Conservation (phyloP, 2,329 filamentous ascomycete genomes). For the Xylaria sp. region DNA sequence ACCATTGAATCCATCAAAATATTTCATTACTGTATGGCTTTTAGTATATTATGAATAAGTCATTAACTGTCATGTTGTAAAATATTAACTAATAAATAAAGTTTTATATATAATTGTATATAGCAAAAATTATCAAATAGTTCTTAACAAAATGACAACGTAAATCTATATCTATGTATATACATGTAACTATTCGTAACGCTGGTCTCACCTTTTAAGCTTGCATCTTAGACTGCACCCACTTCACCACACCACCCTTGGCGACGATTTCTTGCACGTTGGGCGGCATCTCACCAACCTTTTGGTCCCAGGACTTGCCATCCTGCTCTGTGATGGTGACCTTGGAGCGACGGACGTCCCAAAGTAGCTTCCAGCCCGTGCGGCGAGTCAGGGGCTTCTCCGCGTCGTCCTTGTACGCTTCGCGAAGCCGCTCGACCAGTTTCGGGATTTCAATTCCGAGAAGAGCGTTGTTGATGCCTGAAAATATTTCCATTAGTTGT, state of each 20-base stretch:
- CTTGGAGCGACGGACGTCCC: conserved; percentile 75
- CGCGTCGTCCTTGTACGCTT: conserved; percentile 55
- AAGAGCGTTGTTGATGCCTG: conserved; percentile 80
- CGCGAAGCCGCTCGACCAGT: conserved; percentile 67
- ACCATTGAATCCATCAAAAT: no score
- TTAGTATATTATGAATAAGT: no score
- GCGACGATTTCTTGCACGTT: conserved; percentile 89
- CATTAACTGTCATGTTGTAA: no score
- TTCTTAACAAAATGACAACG: conserved; percentile 8
- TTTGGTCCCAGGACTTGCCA: conserved; percentile 73
- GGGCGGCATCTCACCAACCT: conserved; percentile 79
- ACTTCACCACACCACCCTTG: conserved; percentile 75
- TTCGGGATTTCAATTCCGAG: conserved; percentile 71
- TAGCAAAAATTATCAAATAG: no score
- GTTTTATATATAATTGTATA: no score
- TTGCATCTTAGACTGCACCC: conserved; percentile 80
- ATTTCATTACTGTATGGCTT: no score
- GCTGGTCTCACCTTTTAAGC: no score
- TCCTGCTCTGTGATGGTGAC: conserved; percentile 71
- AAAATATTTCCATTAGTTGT: no score
- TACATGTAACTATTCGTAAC: no score
- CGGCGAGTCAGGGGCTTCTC: conserved; percentile 60
- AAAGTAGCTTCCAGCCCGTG: conserved; percentile 81
- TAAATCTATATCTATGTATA: no score
- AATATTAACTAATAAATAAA: no score